Evolutionary conservation across 2,329 filamentous ascomycete species (phyloP).

Genomic region (Diaporthe velutina): DNA sequence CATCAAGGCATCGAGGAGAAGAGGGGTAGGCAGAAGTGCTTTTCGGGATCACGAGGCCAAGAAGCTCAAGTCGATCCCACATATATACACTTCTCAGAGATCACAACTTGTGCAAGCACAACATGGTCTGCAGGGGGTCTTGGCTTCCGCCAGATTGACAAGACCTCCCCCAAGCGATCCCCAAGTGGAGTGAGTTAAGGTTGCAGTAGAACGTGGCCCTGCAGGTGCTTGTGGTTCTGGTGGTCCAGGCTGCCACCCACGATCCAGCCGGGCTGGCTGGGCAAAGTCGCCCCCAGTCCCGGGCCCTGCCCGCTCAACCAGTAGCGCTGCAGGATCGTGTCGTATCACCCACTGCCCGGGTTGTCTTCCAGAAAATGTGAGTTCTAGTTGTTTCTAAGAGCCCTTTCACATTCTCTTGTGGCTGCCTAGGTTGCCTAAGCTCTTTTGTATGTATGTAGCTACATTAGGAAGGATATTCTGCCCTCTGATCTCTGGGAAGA

Average conservation of each 20-base stretch:
- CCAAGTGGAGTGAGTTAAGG: background rate
- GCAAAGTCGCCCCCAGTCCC: conserved; percentile 12
- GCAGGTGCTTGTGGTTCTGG: background rate
- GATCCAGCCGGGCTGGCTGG: conserved; percentile 15
- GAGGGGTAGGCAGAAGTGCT: conserved; percentile 5
- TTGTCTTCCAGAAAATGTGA: background rate
- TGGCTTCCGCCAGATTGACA: no score
- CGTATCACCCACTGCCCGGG: background rate
- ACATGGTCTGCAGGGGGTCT: conserved; percentile 3
- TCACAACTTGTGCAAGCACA: conserved; percentile 1
- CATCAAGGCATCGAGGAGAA: background rate
- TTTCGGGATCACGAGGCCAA: conserved; percentile 15
- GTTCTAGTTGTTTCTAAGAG: conserved; percentile 44
- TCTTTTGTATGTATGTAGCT: no score
- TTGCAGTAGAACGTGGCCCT: conserved; percentile 23
- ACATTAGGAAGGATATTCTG: no score
- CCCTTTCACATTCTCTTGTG: no score
- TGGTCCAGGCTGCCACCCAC: conserved; percentile 15
- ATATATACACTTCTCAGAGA: background rate
- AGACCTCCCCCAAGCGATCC: background rate
- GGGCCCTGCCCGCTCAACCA: background rate
- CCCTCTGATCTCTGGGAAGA: no score
- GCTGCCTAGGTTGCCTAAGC: no score
- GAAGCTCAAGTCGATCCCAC: conserved; percentile 13
- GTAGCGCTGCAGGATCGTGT: conserved; percentile 10